Evolutionary conservation across 2,329 filamentous ascomycete genomes (phyloP), one percentile per base, ranked within the genome.

Genomic region (Capronia coronata): DNA sequence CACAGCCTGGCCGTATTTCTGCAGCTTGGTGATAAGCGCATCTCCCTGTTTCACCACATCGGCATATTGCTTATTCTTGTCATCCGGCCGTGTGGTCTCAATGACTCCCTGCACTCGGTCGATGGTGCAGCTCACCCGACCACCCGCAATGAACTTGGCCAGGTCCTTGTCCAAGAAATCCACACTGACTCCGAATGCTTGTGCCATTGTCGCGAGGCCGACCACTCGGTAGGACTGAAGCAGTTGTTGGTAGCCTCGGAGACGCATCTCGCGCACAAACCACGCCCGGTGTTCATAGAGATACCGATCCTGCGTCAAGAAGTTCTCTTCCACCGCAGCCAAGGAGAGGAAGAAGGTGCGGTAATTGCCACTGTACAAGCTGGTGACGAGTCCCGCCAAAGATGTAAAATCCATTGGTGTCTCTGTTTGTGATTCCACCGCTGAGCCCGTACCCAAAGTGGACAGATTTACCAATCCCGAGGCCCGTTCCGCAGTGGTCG

Each of bases 31-130:
- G 67, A 98, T 97, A 56, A 98, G 78, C 71, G 94, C 87, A 69
- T 98, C 93, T 25, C 93, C 93, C 68, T 97, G 93, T 74, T 93
- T 93, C 54, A 98, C 89, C 30, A 97, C 89, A 63, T 98, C 93
- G 62, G 90, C 86, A 71, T 98, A 98, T 74, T 98, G 93, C 79
- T 95, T 96, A 78, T 97, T 97, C 83, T 98, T 98, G 74, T 95
- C 90, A 67, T 97, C 93, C 7, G 91, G 90, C 47, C 93, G 80
- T 74, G 96, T 96, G 38, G 93, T 98, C 78, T 97, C 93, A 63
- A 98, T 97, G 61, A 97, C 86, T 59, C 91, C 93, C 52, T 90
- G 87, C 58, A 98, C 93, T 47, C 93, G 87, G 71, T 98, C 93
- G 62, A 98, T 97, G 19, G 90, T 97, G 77, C 93, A 97, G 45